Conservation (phyloP, 345 rosid genomes). For the Corchorus olitorius region DNA sequence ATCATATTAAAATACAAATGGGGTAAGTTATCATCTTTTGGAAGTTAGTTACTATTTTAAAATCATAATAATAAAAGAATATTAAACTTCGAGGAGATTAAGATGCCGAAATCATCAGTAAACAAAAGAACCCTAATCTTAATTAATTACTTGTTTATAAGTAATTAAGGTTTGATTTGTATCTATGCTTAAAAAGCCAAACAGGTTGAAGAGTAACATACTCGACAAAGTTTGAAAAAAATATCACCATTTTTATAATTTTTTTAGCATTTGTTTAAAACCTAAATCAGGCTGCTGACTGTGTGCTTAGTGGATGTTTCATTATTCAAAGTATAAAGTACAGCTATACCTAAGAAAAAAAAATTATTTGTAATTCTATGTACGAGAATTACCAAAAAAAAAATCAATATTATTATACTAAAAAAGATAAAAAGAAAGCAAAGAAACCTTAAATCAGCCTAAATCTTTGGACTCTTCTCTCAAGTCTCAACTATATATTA, state of each 20-base stretch:
- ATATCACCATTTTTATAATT: not conserved
- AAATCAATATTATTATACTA: slow-evolving; percentile 12
- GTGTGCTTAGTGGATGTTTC: slow-evolving; percentile 26
- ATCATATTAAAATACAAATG: slow-evolving; percentile 13
- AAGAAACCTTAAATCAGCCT: slow-evolving; percentile 27
- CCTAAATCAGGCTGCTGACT: slow-evolving; percentile 21
- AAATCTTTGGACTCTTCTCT: slow-evolving; percentile 26
- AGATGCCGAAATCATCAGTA: slow-evolving; percentile 39
- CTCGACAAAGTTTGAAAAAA: slow-evolving; percentile 23
- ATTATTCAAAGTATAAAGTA: slow-evolving; percentile 21
- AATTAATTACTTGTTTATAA: slow-evolving; percentile 22
- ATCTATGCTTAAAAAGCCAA: slow-evolving; percentile 17
- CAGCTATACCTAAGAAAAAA: slow-evolving; percentile 5
- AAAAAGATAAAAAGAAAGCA: not conserved
- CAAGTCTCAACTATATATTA: not conserved
- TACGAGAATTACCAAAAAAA: slow-evolving; percentile 1
- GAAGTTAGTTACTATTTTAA: not conserved
- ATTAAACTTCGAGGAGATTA: slow-evolving; percentile 44
- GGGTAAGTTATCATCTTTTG: slow-evolving; percentile 24
- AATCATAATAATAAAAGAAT: not conserved
- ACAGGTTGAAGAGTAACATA: slow-evolving; percentile 17
- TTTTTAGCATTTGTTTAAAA: not conserved
- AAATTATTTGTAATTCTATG: not conserved
- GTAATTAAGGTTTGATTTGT: slow-evolving; percentile 14
- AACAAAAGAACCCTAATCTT: slow-evolving; percentile 25